Evolutionary conservation across 768 basidiomycete genomes (phyloP), one percentile per base, ranked within the genome.

Genomic region (Wakefieldia striispora): DNA sequence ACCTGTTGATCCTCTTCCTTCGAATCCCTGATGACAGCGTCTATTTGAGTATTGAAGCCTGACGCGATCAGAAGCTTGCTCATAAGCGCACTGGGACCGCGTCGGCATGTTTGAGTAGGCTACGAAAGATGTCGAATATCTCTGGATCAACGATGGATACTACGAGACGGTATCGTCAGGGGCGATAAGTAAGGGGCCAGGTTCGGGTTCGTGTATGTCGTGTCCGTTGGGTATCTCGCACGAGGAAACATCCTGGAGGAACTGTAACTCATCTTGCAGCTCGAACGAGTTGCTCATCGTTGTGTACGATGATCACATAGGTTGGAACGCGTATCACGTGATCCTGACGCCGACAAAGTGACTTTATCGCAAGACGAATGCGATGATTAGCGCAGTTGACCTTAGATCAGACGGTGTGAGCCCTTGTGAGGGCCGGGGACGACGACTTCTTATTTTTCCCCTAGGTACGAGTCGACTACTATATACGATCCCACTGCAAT

Each of bases 21-120:
- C 21, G 89, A 68, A 55, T 92, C 89, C 45, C 77, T 78, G 26
- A 77, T 61, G 4, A 88, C 83, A 19, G 80, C 74, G 19, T 95
- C 92, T 38, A 92, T 72, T 66, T 92, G 84, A 2, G 81, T 68
- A 39, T 76, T 76, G 46, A 93, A 78, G 0, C 83, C 88, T 0
- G 92, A 95, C 1, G 82, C 72, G 48, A 97, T 77, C 4, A 97
- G 77, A 0, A 95, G 73, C 65, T 97, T 95, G 72, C 72, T 84
- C 80, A 95, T 86, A 42, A 84, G 72, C 0, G 76, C 59, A 21
- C 82, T 82, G 5, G 81, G 77, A 93, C 78, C 3, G 72, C 65
- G 38, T 82, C 78, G 0, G 85, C 76, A 55, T 84, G 72, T 70
- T 95, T 97, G 59, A 98, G 75, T 11, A 97, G 72, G 53, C 83